Percentiles rank a stretch among this genome's conserved stretches.
Evolutionary conservation across 495 filamentous ascomycete genomes (phyloP).

Genomic region (Trichocladium antarcticum): DNA sequence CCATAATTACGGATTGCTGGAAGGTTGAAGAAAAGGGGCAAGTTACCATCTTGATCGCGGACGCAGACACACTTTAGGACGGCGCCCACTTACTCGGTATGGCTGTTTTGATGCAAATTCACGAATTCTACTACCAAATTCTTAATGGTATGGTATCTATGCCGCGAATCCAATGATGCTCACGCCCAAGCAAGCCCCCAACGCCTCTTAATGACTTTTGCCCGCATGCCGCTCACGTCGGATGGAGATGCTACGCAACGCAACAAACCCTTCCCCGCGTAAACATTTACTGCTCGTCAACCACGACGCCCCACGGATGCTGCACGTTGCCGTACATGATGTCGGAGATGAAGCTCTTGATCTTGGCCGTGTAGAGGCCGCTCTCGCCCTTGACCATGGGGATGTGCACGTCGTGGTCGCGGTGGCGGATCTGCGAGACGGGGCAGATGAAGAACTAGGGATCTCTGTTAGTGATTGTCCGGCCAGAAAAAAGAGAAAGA

Average conservation of each 20-base stretch:
- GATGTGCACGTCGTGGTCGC: slow-evolving; percentile 55
- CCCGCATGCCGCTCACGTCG: neutral
- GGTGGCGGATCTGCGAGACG: slow-evolving; percentile 61
- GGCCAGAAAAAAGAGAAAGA: neutral
- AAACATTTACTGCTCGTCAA: slow-evolving; percentile 43
- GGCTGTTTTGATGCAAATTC: neutral
- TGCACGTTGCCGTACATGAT: slow-evolving; percentile 80
- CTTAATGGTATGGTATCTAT: neutral
- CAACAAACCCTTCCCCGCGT: neutral
- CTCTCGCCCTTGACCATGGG: slow-evolving; percentile 49
- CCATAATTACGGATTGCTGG: too few relatives aligned
- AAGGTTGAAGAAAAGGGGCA: too few relatives aligned
- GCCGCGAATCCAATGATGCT: neutral
- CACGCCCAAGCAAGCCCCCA: slow-evolving; percentile 1
- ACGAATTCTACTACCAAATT: neutral
- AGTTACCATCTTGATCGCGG: too few relatives aligned
- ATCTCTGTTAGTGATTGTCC: slow-evolving; percentile 3
- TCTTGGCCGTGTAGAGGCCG: slow-evolving; percentile 51
- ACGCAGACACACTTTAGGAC: too few relatives aligned
- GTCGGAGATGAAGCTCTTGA: slow-evolving; percentile 68
- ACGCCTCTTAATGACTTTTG: slow-evolving; percentile 7
- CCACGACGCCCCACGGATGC: slow-evolving; percentile 69
- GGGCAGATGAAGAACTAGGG: slow-evolving; percentile 69
- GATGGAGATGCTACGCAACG: slow-evolving; percentile 1
- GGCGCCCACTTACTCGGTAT: too few relatives aligned